Evolutionary conservation across 1,139 yeast species (phyloP).

Genomic region (Lodderomyces margitis): DNA sequence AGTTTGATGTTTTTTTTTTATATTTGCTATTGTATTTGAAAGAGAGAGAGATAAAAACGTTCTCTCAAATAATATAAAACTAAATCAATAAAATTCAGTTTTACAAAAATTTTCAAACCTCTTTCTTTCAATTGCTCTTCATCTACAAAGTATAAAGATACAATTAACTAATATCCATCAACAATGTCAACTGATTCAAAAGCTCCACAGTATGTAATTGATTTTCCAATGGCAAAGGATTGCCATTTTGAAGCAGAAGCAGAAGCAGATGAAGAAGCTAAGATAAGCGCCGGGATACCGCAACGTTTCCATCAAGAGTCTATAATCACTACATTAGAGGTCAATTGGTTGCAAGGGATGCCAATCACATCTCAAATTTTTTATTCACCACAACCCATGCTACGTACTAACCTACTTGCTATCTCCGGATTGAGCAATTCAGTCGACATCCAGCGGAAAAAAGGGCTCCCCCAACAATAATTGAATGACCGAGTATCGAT

Average conservation of each 20-base stretch:
- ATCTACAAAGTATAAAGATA: constrained; percentile 1
- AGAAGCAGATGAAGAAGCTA: too few relatives aligned
- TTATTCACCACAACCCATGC: background rate
- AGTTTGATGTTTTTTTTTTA: too few relatives aligned
- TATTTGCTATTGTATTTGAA: constrained; percentile 1
- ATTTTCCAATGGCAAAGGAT: constrained; percentile 3
- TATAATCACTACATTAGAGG: background rate
- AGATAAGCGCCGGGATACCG: too few relatives aligned
- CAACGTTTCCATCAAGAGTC: too few relatives aligned
- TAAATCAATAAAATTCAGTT: background rate
- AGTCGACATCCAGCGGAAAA: background rate
- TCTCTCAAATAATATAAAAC: background rate
- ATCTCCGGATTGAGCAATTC: background rate
- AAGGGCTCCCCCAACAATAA: background rate
- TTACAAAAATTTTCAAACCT: background rate
- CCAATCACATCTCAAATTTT: too few relatives aligned
- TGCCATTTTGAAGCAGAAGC: too few relatives aligned
- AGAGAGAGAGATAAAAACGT: too few relatives aligned
- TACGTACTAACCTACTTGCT: background rate
- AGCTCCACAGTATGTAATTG: constrained; percentile 45
- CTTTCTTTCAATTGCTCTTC: background rate
- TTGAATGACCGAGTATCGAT: background rate
- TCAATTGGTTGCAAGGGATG: background rate
- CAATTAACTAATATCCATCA: constrained; percentile 4
- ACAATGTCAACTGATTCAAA: constrained; percentile 17